Evolutionary conservation across 108 stramenopile species (phyloP).

Genomic region (Cyclostephanos tholiformis): DNA sequence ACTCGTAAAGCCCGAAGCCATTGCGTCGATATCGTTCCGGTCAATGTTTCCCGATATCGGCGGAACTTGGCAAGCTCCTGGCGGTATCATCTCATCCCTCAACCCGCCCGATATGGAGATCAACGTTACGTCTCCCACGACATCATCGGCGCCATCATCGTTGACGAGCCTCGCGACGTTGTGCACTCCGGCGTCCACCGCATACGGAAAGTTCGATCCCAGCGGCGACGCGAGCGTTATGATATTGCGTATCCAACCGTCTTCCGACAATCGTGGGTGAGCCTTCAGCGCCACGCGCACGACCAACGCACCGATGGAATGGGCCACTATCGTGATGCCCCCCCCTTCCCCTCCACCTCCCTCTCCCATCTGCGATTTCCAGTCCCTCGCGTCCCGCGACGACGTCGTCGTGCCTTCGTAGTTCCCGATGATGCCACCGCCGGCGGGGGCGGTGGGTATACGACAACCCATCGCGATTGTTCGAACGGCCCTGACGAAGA

Average conservation of each 20-base stretch:
- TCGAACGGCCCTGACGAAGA: slow-evolving; percentile 54
- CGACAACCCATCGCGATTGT: slow-evolving; percentile 46
- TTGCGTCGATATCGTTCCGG: neutral
- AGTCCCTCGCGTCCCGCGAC: too few relatives aligned
- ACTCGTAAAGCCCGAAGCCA: neutral
- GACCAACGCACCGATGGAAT: slow-evolving; percentile 80
- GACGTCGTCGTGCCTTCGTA: neutral
- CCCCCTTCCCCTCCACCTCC: neutral
- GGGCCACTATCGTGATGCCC: slow-evolving; percentile 64
- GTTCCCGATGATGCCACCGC: neutral
- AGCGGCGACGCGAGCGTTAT: slow-evolving; percentile 75
- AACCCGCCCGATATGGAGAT: slow-evolving; percentile 79
- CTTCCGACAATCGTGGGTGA: slow-evolving; percentile 23
- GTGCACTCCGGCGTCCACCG: slow-evolving; percentile 61
- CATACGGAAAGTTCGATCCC: slow-evolving; percentile 57
- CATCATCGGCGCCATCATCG: slow-evolving; percentile 7
- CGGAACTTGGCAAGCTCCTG: slow-evolving; percentile 51
- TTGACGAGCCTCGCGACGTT: slow-evolving; percentile 38
- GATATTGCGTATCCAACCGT: slow-evolving; percentile 51
- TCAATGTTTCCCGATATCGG: neutral
- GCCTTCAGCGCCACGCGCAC: slow-evolving; percentile 48
- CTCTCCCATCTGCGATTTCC: neutral
- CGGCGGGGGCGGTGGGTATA: neutral
- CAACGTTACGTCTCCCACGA: slow-evolving; percentile 14
- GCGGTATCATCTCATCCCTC: slow-evolving; percentile 83